Evolutionary conservation across 1,284 basidiomycete genomes (phyloP).

Genomic region (Cutaneotrichosporon dermatis): DNA sequence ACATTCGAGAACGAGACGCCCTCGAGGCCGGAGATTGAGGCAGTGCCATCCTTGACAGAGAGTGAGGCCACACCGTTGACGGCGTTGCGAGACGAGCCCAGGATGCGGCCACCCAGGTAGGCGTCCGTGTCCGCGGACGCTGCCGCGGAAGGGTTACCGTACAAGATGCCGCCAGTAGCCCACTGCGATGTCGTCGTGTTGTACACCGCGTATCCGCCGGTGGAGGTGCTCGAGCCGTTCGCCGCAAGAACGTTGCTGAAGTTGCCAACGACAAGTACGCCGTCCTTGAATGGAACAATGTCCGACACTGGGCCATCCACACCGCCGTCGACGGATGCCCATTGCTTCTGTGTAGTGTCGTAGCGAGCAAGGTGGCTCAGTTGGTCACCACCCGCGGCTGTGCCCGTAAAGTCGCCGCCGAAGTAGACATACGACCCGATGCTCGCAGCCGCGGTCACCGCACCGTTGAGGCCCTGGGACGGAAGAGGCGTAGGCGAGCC

Average conservation of each 20-base stretch:
- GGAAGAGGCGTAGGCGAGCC: constrained; percentile 50
- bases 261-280: constrained; percentile 67
- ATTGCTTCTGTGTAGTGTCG: constrained; percentile 62
- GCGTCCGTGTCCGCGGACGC: constrained; percentile 49
- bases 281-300: constrained; percentile 53
- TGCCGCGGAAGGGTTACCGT: constrained; percentile 65
- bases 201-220: constrained; percentile 73
- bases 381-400: constrained; percentile 55
- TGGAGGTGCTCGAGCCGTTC: constrained; percentile 49
- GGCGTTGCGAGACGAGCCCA: constrained; percentile 44
- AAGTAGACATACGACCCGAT: constrained; percentile 65
- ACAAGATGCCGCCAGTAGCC: constrained; percentile 66
- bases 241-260: constrained; percentile 60
- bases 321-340: constrained; percentile 69
- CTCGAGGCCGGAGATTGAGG: constrained; percentile 26
- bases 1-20: constrained; percentile 32
- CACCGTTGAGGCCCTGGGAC: constrained; percentile 66
- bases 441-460: constrained; percentile 61
- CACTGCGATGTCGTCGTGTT: constrained; percentile 62
- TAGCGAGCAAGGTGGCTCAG: constrained; percentile 70
- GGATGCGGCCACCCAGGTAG: constrained; percentile 51
- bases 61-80: constrained; percentile 51
- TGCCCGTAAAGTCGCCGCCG: constrained; percentile 78
- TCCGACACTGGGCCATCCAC: constrained; percentile 69
- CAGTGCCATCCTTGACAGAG: constrained; percentile 37